These are phyloP conservation scores for Lolium multiflorum DNA, from an alignment of 176 grass and related monocot genomes.

Conservation along the genomic window DNA sequence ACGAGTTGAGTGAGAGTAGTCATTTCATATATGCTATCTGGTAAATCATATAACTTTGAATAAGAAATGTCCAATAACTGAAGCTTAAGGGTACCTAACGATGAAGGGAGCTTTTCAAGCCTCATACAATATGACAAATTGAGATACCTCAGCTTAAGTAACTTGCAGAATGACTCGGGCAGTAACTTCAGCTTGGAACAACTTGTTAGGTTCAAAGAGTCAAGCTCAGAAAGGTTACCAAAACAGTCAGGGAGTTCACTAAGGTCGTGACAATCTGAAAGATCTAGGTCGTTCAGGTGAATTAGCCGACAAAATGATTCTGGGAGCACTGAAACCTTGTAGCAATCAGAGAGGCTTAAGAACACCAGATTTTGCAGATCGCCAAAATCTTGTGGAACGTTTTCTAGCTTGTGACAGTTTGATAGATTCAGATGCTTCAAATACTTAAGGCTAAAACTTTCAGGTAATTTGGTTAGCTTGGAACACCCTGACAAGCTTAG, in stretches of 20 bases:
- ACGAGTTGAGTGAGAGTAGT: neutral
- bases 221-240: slow-evolving; percentile 34
- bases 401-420: neutral
- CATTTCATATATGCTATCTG: neutral
- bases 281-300: slow-evolving; percentile 49
- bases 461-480: neutral
- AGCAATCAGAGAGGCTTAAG: slow-evolving; percentile 42
- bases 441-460: neutral
- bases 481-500: neutral
- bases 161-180: neutral
- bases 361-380: slow-evolving; percentile 27
- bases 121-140: slow-evolving; percentile 12
- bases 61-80: neutral
- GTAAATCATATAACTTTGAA: too few relatives aligned
- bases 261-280: slow-evolving; percentile 50
- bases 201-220: slow-evolving; percentile 23
- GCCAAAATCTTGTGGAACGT: slow-evolving; percentile 39
- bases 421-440: slow-evolving; percentile 44
- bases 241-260: slow-evolving; percentile 35
- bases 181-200: neutral
- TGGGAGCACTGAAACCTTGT: slow-evolving; percentile 8
- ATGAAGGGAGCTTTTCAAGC: neutral
- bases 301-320: slow-evolving; percentile 36
- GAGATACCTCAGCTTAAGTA: neutral
- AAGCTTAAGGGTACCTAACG: neutral